Conservation (phyloP, 257 asterid genomes). For the Nemophila menziesii region DNA sequence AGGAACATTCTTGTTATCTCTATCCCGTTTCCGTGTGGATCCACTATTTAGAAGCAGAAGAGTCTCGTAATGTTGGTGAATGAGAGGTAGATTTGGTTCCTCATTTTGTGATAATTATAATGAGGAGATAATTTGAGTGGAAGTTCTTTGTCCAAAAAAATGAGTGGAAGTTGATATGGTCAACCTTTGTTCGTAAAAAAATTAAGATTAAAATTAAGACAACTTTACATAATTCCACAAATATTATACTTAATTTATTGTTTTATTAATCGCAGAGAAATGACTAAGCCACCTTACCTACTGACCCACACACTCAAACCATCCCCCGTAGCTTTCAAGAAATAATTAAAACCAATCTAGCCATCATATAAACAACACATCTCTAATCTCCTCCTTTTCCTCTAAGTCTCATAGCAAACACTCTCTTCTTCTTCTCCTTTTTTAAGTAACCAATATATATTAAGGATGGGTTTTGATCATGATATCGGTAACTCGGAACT, state of each 20-base stretch:
- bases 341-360: not conserved
- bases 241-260: slow-evolving; percentile 31
- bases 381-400: not conserved
- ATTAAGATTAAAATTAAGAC: too few species aligned
- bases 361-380: not conserved
- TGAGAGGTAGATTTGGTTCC: slow-evolving; percentile 22
- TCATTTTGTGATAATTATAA: slow-evolving; percentile 33
- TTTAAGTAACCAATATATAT: not conserved
- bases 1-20: slow-evolving; percentile 41
- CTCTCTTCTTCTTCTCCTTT: not conserved
- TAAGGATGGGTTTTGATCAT: slow-evolving; percentile 47
- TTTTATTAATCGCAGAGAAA: slow-evolving; percentile 34
- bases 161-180: slow-evolving; percentile 18
- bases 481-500: slow-evolving; percentile 40
- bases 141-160: not conserved
- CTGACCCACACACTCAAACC: slow-evolving; percentile 19
- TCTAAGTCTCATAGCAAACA: not conserved
- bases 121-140: slow-evolving; percentile 6
- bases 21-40: slow-evolving; percentile 42
- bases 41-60: slow-evolving; percentile 37
- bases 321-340: slow-evolving; percentile 13
- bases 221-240: slow-evolving; percentile 27
- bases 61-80: slow-evolving; percentile 7
- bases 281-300: slow-evolving; percentile 18
- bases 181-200: slow-evolving; percentile 24